These are phyloP conservation scores for Albophoma yamanashiensis DNA, from an alignment of 2,329 filamentous ascomycete species.

Conservation along the genomic window DNA sequence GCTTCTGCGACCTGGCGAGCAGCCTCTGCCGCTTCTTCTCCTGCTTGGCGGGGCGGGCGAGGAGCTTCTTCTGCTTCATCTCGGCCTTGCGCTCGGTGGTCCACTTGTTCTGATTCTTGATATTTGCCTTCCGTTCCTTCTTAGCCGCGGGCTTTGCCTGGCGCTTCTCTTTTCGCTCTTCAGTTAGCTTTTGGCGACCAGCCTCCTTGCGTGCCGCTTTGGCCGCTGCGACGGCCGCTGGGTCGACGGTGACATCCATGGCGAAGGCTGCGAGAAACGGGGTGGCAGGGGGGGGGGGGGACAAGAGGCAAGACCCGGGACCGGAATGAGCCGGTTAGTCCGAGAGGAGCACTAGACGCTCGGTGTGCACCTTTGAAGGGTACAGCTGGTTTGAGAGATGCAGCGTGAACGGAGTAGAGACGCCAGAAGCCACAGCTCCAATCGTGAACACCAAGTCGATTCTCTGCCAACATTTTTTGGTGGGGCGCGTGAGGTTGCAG, in stretches of 20 bases:
- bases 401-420: background rate
- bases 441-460: background rate
- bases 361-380: background rate
- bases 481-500: background rate
- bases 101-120: conserved; percentile 20
- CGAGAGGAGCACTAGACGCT: background rate
- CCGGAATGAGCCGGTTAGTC: background rate
- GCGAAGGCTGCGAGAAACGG: background rate
- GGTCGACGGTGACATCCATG: background rate
- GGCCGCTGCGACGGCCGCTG: background rate
- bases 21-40: conserved; percentile 28
- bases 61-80: conserved; percentile 17
- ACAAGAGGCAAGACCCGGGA: background rate
- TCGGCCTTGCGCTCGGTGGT: conserved; percentile 19
- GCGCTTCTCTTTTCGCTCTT: conserved; percentile 25
- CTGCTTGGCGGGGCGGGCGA: conserved; percentile 17
- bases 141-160: conserved; percentile 21
- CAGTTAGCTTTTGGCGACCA: conserved; percentile 5
- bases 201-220: background rate
- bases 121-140: conserved; percentile 23
- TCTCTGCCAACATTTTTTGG: background rate
- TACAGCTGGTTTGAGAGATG: too few relatives aligned
- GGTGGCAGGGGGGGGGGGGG: background rate
- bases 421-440: too few relatives aligned
- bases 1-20: conserved; percentile 23